Base-by-base conservation (phyloP, 2,329 filamentous ascomycete genomes). In the Colletotrichum zoysiae region DNA sequence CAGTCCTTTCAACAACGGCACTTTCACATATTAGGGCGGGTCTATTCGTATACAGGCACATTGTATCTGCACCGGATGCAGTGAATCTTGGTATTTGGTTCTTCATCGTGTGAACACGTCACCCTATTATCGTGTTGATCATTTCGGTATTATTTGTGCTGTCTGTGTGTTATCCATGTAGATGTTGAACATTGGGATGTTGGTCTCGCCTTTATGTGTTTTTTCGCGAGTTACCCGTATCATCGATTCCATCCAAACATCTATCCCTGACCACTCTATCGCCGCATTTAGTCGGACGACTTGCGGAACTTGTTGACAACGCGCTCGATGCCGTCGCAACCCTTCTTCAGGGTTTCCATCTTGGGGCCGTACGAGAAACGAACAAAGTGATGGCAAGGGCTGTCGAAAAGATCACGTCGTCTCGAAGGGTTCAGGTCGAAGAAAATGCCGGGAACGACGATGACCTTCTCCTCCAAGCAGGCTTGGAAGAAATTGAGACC, bases 401-500 rank as follows among this genome's bases (percentile, higher is more conserved):
- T 94, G 83, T 98, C 95, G 76, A 98, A 98, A 76, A 98, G 83
- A 81, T 98, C 95, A 80, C 95, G 88, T 75, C 95, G 89, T 81
- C 94, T 92, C 46, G 93, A 92, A 5, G 95, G 95, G 84, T 98
- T 98, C 75, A 98, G 84, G 78, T 98, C 95, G 81, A 98, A 98
- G 88, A 98, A 98, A 82, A 98, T 98, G 72, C 95, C 95, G 0
- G 95, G 95, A 5, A 98, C 95, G 23, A 98, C 95, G 78, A 98
- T 98, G 76, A 97, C 94, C 87, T 97, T 97, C 86, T 98, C 95
- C 78, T 93, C 90, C 56, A 98, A 85, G 79, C 96, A 96, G 40
- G 95, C 95, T 81, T 96, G 91, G 90, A 98, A 98, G 88, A 98
- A 98, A 85, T 97, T 97, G 78, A 98, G 86, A 11, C 95, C 95